Percentiles rank a stretch among this genome's conserved stretches.
Conservation (phyloP, 192 early-diverging fungal genomes). For the Backusella australiensis region DNA sequence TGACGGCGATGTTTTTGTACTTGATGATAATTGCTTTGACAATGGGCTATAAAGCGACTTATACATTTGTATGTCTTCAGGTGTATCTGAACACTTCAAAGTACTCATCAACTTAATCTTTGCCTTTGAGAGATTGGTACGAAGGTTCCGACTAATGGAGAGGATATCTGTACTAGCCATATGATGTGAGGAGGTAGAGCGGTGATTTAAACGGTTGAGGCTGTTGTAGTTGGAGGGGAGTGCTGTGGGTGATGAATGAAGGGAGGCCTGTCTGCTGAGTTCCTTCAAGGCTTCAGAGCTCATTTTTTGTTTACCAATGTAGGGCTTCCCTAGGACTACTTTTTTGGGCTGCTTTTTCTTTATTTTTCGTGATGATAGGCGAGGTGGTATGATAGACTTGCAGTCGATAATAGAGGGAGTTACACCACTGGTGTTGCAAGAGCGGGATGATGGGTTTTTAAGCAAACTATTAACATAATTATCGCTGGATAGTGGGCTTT, state of each 20-base stretch:
- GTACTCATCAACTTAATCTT: conserved; percentile 10
- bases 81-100: not conserved
- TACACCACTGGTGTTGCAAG: not conserved
- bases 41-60: not conserved
- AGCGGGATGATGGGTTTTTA: not conserved
- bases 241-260: not conserved
- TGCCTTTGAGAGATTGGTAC: not conserved
- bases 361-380: not conserved
- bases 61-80: conserved; percentile 14
- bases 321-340: not conserved
- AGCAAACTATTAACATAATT: not conserved
- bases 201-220: conserved; percentile 1
- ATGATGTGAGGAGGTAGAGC: not conserved
- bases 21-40: not conserved
- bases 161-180: conserved; percentile 4
- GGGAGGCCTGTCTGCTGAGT: conserved; percentile 6
- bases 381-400: conserved; percentile 6
- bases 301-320: conserved; percentile 7
- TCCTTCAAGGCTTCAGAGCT: conserved; percentile 3
- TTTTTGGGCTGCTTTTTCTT: conserved; percentile 12
- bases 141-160: conserved; percentile 8
- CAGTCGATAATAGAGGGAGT: not conserved
- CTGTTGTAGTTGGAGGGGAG: not conserved
- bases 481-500: not conserved
- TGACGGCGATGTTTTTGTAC: not conserved